Evolutionary conservation across 106 monocot species (phyloP), one percentile per base, ranked within the genome.

Genomic region (Amphibolis antarctica): DNA sequence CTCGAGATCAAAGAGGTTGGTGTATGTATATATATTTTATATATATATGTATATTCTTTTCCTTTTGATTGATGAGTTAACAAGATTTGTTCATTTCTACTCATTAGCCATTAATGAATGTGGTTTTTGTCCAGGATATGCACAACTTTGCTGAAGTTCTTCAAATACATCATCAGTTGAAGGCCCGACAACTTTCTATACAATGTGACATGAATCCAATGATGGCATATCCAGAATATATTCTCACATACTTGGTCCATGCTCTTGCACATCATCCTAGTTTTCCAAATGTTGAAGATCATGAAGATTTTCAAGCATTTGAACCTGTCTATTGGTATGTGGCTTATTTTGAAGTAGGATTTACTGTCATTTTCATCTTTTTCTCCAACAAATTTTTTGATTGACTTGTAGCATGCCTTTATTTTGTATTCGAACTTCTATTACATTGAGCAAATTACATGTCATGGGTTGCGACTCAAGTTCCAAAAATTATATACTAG

Each of bases 201-300:
- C 98, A 91, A 79, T 63, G 65, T 63, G 91, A 98, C 55, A 62
- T 73, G 55, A 85, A 62, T 51, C 68, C 78, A 22, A 28, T 74
- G 13, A 36, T 77, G 23, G 45, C 76, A 62, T 91, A 98, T 78
- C 91, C 91, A 66, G 98, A 98, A 68, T 81, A 78, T 71, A 88
- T 87, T 60, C 82, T 98, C 70, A 77, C 76, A 6, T 85, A 83
- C 78, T 75, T 98, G 69, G 70, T 98, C 46, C 91, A 98, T 83
- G 90, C 75, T 60, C 74, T 98, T 72, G 80, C 85, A 46, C 91
- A 98, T 65, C 85, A 98, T 57, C 80, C 98, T 60, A 75, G 74
- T 24, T 88, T 74, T 69, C 98, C 91, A 63, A 63, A 76, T 59
- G 53, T 85, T 63, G 66, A 80, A 44, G 75, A 85, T 31, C 63